These are phyloP conservation scores for Entoloma clypeatum DNA, from an alignment of 1,284 basidiomycete species.

Conservation along the genomic window DNA sequence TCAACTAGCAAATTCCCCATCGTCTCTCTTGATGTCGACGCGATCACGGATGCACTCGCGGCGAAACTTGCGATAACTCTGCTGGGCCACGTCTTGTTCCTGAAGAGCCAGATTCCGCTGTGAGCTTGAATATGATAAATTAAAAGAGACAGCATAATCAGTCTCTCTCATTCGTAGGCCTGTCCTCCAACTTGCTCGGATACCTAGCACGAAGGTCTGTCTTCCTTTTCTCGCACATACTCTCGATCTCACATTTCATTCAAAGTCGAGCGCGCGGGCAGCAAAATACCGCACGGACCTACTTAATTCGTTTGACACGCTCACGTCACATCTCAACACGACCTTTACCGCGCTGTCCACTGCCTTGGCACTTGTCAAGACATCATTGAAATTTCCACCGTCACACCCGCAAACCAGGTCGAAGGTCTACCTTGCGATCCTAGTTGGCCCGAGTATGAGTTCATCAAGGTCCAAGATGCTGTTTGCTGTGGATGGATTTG, in stretches of 20 bases:
- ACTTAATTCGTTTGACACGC: constrained; percentile 58
- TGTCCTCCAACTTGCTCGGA: constrained; percentile 52
- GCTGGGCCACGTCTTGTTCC: constrained; percentile 63
- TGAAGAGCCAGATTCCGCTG: constrained; percentile 76
- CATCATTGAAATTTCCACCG: neutral
- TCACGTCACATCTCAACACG: constrained; percentile 67
- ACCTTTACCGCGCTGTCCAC: constrained; percentile 69
- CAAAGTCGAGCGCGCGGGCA: constrained; percentile 41
- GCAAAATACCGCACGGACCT: constrained; percentile 58
- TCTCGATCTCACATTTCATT: neutral
- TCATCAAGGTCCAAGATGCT: constrained; percentile 57
- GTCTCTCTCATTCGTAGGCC: constrained; percentile 42
- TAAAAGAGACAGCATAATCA: neutral
- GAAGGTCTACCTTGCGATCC: constrained; percentile 46
- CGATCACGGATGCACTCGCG: constrained; percentile 54
- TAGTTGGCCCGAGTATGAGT: constrained; percentile 60
- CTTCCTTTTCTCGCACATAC: neutral
- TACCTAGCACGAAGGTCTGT: constrained; percentile 40
- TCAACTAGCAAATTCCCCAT: constrained; percentile 22
- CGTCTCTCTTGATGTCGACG: constrained; percentile 47
- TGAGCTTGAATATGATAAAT: constrained; percentile 31
- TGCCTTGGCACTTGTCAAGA: constrained; percentile 47
- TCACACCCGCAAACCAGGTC: neutral
- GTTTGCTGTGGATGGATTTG: constrained; percentile 59
- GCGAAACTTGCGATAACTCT: constrained; percentile 56